Base-by-base conservation (phyloP, 768 basidiomycete genomes). In the Pleurotus platypus region DNA sequence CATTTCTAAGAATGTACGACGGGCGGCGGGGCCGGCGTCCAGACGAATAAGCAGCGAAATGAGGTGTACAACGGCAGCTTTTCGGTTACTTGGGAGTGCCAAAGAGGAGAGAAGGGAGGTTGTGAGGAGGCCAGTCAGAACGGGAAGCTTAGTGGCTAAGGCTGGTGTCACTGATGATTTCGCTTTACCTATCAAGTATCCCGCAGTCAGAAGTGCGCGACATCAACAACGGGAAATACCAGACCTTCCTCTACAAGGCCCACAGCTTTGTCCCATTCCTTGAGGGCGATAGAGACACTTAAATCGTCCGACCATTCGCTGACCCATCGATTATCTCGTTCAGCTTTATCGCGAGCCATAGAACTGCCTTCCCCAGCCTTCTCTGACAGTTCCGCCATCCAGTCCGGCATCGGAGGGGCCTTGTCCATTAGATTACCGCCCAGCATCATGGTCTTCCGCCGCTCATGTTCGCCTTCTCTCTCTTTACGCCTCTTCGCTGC, bases 261-360 rank as follows among this genome's bases (percentile, higher is more conserved):
- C n/a, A 91, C 89, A 0, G 94, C 94, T 61, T 88, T 85, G 43
- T 89, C 84, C 91, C 95, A 98, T 61, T 92, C 84, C 49, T 91
- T 82, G 46, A 94, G 74, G 1, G 95, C 90, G 57, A 98, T 94
- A 0, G 94, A 85, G 4, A 98, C 94, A 0, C 91, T 91, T 20
- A 98, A 72, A 45, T 95, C 86, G 65, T 99, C 97, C 4, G 90
- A 85, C 77, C 92, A 96, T 55, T 98, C 94, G 46, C 88, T 86
- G 9, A 90, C 82, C 85, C 89, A 97, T n/a, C 87, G 83, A 1
- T 85, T 75, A 69, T 97, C 94, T 49, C 85, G 80, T 61, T 94
- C 92, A 0, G 80, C 78, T 66, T 90, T 88, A 58, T 88, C 87
- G 67, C 88, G 89, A 13, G 82, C 82, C 58, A 75, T 76, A 4